Conservation (phyloP, 1,284 basidiomycete genomes). For the Phellinidium pouzarii region DNA sequence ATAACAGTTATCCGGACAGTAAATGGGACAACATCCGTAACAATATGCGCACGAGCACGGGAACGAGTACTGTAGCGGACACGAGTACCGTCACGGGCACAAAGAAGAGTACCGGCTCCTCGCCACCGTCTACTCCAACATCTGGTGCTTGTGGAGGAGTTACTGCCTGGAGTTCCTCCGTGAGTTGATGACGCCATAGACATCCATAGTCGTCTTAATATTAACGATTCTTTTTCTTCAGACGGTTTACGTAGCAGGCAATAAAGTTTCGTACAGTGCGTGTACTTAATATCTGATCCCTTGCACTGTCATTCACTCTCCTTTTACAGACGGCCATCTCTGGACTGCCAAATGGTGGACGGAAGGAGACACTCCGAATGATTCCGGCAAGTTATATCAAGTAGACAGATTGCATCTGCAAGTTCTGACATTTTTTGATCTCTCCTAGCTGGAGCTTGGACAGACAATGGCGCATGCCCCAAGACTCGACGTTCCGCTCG, state of each 20-base stretch:
- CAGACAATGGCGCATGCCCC: constrained; percentile 30
- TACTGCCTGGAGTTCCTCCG: constrained; percentile 40
- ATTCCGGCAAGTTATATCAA: constrained; percentile 20
- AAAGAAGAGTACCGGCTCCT: neutral
- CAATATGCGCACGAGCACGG: constrained; percentile 36
- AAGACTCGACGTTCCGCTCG: neutral
- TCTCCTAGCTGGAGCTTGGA: constrained; percentile 31
- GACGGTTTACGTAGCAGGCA: constrained; percentile 43
- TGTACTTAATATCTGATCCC: neutral
- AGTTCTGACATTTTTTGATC: constrained; percentile 18
- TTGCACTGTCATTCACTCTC: neutral
- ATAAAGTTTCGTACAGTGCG: constrained; percentile 44
- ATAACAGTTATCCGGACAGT: constrained; percentile 50
- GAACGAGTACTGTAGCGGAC: neutral
- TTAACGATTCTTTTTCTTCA: constrained; percentile 19
- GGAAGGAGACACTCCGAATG: constrained; percentile 47
- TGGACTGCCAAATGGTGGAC: constrained; percentile 57
- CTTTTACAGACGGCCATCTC: constrained; percentile 31
- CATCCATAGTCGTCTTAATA: neutral
- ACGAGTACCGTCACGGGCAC: neutral
- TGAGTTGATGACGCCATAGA: constrained; percentile 25
- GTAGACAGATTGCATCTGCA: neutral
- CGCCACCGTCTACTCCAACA: constrained; percentile 19
- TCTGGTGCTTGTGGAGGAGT: constrained; percentile 38
- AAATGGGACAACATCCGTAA: constrained; percentile 63